Evolutionary conservation across 2,329 filamentous ascomycete species (phyloP), one percentile per base, ranked within the genome.

Genomic region (Phaeophleospora eucalypticola): DNA sequence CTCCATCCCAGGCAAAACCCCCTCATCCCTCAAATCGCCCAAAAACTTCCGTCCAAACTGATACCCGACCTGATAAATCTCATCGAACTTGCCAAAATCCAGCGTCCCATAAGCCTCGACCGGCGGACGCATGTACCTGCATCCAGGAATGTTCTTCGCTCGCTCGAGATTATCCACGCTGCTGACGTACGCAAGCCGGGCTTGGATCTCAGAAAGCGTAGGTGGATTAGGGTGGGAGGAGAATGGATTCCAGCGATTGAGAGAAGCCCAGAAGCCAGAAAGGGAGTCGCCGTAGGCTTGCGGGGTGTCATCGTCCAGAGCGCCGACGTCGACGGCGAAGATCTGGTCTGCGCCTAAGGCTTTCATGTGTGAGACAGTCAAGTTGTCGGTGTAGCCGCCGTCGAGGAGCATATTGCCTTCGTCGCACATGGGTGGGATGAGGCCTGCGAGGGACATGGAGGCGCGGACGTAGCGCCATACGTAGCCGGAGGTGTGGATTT

Each of bases 291-390:
- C 93, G 63, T 95, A 98, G 1, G 80, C 79, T 67, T 98, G 94
- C 0, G 93, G 93, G 0, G 86, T 88, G 63, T 94, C 82, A 62
- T 97, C 91, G 60, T 98, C 91, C 2, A 97, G 74, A 8, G 88
- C 84, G 18, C 94, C 94, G 1, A 98, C 93, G 61, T 98, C 93
- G 20, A 98, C 80, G 1, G 93, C 93, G 65, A 98, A 96, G 54
- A 98, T 95, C 36, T 93, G 83, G 62, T 96, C 89, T 9, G 89
- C 89, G 0, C 93, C 93, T 0, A 98, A 78, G 2, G 83, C 85
- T 68, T 95, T 95, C 93, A 98, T 98, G 68, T 97, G 90, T 12
- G 88, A 86, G 15, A 98, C 94, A 0, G 93, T 97, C 48, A 98
- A 73, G 59, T 98, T 98, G 75, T 98, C 93, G 43, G 97, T 84